phyloP scores from a whole-genome alignment of 805 yeast species.

The Metschnikowia chrysomelidarum region DNA sequence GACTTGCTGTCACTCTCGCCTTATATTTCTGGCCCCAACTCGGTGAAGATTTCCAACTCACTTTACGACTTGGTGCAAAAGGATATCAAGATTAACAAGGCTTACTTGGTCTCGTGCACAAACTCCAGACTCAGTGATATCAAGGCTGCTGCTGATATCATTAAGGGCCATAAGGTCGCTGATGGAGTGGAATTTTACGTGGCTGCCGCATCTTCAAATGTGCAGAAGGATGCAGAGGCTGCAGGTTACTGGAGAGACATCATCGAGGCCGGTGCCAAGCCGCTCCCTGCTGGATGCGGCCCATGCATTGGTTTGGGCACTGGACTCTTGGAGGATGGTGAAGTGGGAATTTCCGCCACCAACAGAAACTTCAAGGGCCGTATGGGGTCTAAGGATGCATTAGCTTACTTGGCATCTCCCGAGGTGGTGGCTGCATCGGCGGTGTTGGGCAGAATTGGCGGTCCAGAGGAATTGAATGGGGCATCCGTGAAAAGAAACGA shows the following conservation, averaged over 20 bases:
- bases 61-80: slow-evolving; percentile 70
- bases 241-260: slow-evolving; percentile 90
- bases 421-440: slow-evolving; percentile 99
- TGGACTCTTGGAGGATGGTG: slow-evolving; percentile 91
- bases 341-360: slow-evolving; percentile 97
- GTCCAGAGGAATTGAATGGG: slow-evolving; percentile 83
- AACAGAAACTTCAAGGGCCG: slow-evolving; percentile 98
- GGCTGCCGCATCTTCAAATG: slow-evolving; percentile 95
- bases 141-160: slow-evolving; percentile 88
- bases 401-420: slow-evolving; percentile 95
- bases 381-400: slow-evolving; percentile 97
- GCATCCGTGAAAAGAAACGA: slow-evolving; percentile 41
- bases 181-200: slow-evolving; percentile 92
- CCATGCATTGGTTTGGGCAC: slow-evolving; percentile 98
- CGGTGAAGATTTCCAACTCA: slow-evolving; percentile 87
- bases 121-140: slow-evolving; percentile 92
- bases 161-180: slow-evolving; percentile 79
- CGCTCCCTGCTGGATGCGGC: slow-evolving; percentile 98
- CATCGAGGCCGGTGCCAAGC: slow-evolving; percentile 88
- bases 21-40: slow-evolving; percentile 93
- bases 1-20: slow-evolving; percentile 84
- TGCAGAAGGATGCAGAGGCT: slow-evolving; percentile 88
- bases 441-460: slow-evolving; percentile 88
- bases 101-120: slow-evolving; percentile 96
- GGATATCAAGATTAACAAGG: slow-evolving; percentile 81